Percentiles rank a stretch among this genome's conserved stretches.
Evolutionary conservation across 2,329 filamentous ascomycete genomes (phyloP).

Genomic region (Pyrenophora tritici-repentis): DNA sequence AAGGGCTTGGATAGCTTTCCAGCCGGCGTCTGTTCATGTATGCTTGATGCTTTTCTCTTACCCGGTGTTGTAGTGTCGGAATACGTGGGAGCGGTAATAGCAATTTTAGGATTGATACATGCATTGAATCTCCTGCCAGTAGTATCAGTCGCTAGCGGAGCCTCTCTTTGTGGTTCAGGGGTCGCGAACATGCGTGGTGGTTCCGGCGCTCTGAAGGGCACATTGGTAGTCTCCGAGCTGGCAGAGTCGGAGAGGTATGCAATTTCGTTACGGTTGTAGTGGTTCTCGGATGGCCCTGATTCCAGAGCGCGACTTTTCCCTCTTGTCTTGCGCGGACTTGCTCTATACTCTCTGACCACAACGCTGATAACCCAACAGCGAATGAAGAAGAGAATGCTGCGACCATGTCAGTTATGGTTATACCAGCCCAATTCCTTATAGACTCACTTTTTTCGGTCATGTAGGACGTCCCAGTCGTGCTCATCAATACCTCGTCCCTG

Average conservation of each 20-base stretch:
- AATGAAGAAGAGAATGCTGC: conserved; percentile 16
- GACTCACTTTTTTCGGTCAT: conserved; percentile 11
- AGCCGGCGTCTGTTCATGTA: conserved; percentile 1
- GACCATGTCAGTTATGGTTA: neutral
- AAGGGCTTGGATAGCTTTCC: conserved; percentile 13
- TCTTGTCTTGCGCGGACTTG: conserved; percentile 6
- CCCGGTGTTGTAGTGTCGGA: neutral
- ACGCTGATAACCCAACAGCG: conserved; percentile 18
- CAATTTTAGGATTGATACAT: neutral
- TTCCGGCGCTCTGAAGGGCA: neutral
- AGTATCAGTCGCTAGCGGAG: neutral
- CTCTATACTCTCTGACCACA: neutral
- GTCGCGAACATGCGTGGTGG: neutral
- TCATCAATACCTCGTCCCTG: conserved; percentile 3
- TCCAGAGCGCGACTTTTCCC: neutral
- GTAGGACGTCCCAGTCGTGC: conserved; percentile 8
- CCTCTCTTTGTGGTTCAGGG: neutral
- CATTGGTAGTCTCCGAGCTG: neutral
- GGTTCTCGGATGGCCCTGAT: neutral
- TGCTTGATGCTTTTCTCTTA: conserved; percentile 13
- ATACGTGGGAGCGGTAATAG: neutral
- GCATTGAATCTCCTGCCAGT: neutral
- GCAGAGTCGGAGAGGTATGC: neutral
- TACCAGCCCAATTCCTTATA: no score
- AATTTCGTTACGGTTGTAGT: neutral